phyloP scores from a whole-genome alignment of 805 yeast species.

The Teunomyces stri region DNA sequence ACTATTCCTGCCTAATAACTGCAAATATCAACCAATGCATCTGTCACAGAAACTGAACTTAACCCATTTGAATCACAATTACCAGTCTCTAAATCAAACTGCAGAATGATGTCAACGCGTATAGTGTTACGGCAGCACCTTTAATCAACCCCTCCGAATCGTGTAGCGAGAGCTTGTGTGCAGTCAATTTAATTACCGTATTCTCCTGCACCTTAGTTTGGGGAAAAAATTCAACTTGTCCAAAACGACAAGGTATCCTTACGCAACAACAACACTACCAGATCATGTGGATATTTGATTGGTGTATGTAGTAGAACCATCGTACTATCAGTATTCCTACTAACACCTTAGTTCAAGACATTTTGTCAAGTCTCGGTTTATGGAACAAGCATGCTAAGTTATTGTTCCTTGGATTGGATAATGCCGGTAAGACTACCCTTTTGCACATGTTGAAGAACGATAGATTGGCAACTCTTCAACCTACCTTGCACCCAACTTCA shows the following conservation, averaged over 20 bases:
- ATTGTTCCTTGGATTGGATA: constrained; percentile 46
- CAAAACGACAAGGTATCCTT: constrained; percentile 4
- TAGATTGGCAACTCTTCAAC: constrained; percentile 95
- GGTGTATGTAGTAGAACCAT: constrained; percentile 29
- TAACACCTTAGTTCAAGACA: constrained; percentile 40
- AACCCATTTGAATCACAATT: too few species aligned
- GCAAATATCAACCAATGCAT: too few species aligned
- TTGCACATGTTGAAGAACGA: constrained; percentile 69
- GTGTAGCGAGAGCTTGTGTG: too few species aligned
- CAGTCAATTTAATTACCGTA: neutral
- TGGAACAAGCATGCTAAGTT: constrained; percentile 50
- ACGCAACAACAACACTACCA: constrained; percentile 1
- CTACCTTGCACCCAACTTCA: constrained; percentile 97
- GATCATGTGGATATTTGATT: constrained; percentile 35
- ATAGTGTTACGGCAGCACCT: too few species aligned
- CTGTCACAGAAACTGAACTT: too few species aligned
- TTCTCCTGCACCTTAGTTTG: neutral
- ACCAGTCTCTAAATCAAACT: too few species aligned
- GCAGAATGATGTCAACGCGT: too few species aligned
- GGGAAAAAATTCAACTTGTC: neutral
- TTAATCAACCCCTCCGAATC: too few species aligned
- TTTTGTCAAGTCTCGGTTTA: constrained; percentile 45
- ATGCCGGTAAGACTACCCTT: constrained; percentile 47
- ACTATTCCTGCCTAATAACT: too few species aligned
- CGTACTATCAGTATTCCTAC: constrained; percentile 7